Percentiles rank a stretch among this genome's conserved stretches.
phyloP scores from a whole-genome alignment of 2,329 filamentous ascomycete genomes.

The Colletotrichum simmondsii region DNA sequence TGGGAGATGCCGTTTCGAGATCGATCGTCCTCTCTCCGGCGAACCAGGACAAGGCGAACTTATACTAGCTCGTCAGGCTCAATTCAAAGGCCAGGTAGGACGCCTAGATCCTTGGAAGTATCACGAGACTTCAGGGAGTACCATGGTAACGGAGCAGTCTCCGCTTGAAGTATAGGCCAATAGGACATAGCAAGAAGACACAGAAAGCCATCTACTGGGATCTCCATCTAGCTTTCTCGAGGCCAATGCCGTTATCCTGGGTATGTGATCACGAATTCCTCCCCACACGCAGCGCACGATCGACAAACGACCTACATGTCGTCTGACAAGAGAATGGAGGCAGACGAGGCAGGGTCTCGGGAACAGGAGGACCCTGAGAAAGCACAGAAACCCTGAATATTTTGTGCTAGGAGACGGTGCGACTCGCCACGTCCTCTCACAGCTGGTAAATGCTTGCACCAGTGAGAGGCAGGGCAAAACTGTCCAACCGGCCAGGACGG shows the following conservation, averaged over 20 bases:
- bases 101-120: background rate
- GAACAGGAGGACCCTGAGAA: background rate
- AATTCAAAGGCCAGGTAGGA: background rate
- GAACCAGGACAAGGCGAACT: conserved; percentile 16
- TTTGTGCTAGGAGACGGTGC: background rate
- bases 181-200: background rate
- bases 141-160: background rate
- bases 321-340: background rate
- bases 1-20: background rate
- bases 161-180: background rate
- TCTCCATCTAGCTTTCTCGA: background rate
- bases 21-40: background rate
- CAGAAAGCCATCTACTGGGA: background rate
- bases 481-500: background rate
- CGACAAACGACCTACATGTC: background rate
- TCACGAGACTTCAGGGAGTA: background rate
- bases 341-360: background rate
- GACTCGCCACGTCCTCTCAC: background rate
- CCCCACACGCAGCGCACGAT: background rate
- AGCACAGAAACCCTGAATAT: background rate
- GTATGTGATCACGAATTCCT: background rate
- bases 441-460: background rate
- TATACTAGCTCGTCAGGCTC: background rate
- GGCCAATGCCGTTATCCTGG: background rate
- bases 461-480: background rate